Base-by-base conservation (phyloP, 2,329 filamentous ascomycete species). In the Colletotrichum sp. region DNA sequence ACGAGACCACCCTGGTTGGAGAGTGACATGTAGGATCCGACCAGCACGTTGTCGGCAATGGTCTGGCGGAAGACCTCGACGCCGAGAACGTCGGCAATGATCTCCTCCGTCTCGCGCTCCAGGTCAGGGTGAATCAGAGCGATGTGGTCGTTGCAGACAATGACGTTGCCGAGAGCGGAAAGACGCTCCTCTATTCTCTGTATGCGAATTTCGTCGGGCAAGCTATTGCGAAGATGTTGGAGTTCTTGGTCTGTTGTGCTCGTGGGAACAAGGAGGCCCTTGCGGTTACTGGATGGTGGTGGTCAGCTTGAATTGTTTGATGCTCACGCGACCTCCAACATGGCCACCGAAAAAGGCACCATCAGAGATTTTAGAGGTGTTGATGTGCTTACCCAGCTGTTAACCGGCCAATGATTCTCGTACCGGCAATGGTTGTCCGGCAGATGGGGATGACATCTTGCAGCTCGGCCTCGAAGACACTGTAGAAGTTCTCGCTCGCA, bases 401-500 rank as follows among this genome's bases (percentile, higher is more conserved):
- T 87, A 99, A 91, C 80, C 97, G 94, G 75, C 97, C 97, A 82
- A 99, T 94, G 85, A 99, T 99, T 82, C 97, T 92, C 52, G 96
- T 98, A 80, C 97, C 97, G 77, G 96, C 96, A 84, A 99, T 98
- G 74, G 96, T 98, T 80, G 95, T 96, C 87, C 97, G 95, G 86
- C 95, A 97, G 85, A 98, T 98, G 80, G 97, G 97, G 81, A 99
- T 96, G 78, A 98, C 93, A 88, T 98, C 97, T 89, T 98, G 95
- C 77, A 99, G 91, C 89, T 99, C 97, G 78, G 96, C 94, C 90
- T 99, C 97, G 88, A 99, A 98, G 84, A 98, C 92, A 89, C 95
- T 96, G 92, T 98, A 98, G 87, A 99, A 99, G 91, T 98, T 98
- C 90, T 98, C 96, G 83, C 95, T 98, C 81, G 95, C 96, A 83